Evolutionary conservation across 1,284 basidiomycete species (phyloP), one percentile per base, ranked within the genome.

Genomic region (Melampsora americana): DNA sequence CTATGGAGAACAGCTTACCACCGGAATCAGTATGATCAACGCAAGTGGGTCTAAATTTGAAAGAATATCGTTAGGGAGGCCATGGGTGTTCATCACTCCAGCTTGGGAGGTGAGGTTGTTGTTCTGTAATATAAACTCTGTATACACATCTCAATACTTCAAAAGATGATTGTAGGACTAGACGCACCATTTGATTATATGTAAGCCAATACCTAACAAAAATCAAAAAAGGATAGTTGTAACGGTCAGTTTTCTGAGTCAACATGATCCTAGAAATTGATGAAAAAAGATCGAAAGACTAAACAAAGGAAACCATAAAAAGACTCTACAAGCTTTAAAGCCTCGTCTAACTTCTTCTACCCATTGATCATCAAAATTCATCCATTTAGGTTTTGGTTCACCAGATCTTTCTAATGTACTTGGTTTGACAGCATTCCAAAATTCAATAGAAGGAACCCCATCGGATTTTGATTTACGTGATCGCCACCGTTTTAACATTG

Each of bases 261-360:
- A 56, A 39, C n/a, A 23, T 18, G 44, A 11, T 53, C 66, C 66
- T 20, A 39, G 32, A 16, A 50, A 20, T 46, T 23, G 7, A 53
- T 7, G 6, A 35, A 42, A 30, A 75, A 35, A 30, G 28, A 14
- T 26, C 4, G 42, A 39, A 46, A 26, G 23, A 18, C 12, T 18
- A 12, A 53, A 70, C 77, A 73, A 56, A 2, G 83, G 83, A 80
- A 82, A 91, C 87, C 90, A 92, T 62, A 86, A 81, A 84, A 95
- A 94, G 75, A 95, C 92, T 59, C 84, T 83, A 84, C 92, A 95
- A 11, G 93, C 93, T 83, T 91, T 92, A 83, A 93, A 84, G 1
- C 90, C 92, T 80, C 92, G 87, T 75, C 86, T 86, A 68, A 94
- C 88, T 82, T 95, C 92, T 72, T 92, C 90, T 18, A 95, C 91